These are phyloP conservation scores for Trichoderma sp. DNA, from an alignment of 2,329 filamentous ascomycete species.

Conservation along the genomic window DNA sequence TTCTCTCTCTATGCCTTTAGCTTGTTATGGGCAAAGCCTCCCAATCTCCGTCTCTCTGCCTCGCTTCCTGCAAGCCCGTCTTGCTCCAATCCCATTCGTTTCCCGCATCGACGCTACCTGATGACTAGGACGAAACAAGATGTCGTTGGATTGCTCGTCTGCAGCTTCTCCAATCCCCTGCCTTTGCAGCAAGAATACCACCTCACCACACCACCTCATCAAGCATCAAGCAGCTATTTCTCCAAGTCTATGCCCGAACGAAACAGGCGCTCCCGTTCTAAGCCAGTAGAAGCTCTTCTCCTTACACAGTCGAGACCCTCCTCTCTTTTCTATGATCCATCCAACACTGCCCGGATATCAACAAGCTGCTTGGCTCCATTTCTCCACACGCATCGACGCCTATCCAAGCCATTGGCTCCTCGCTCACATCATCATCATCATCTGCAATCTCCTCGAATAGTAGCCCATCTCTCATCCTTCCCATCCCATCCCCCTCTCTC, in stretches of 20 bases:
- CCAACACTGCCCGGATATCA: conserved; percentile 12
- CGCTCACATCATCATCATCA: conserved; percentile 3
- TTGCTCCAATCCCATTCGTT: not conserved
- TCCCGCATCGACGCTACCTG: not conserved
- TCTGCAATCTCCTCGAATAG: not conserved
- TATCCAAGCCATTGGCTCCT: conserved; percentile 8
- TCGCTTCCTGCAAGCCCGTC: not conserved
- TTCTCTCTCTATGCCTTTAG: not conserved
- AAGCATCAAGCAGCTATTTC: conserved; percentile 8
- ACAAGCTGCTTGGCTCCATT: not conserved
- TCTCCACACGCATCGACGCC: conserved; percentile 12
- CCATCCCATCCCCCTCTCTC: not conserved
- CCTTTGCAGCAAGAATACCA: conserved; percentile 12
- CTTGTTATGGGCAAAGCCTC: not conserved
- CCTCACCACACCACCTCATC: conserved; percentile 17
- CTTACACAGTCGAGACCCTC: not conserved
- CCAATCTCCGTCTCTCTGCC: conserved; percentile 10
- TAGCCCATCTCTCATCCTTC: not conserved
- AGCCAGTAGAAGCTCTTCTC: not conserved
- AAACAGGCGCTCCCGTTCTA: not conserved
- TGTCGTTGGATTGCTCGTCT: not conserved
- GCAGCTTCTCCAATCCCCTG: not conserved
- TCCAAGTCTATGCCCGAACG: conserved; percentile 11
- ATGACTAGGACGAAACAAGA: not conserved
- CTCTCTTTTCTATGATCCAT: not conserved